A percentile compares a stretch with the other conserved stretches of the same genome.
Evolutionary conservation across 768 basidiomycete genomes (phyloP).

Genomic region (Ephemerocybe angulata): DNA sequence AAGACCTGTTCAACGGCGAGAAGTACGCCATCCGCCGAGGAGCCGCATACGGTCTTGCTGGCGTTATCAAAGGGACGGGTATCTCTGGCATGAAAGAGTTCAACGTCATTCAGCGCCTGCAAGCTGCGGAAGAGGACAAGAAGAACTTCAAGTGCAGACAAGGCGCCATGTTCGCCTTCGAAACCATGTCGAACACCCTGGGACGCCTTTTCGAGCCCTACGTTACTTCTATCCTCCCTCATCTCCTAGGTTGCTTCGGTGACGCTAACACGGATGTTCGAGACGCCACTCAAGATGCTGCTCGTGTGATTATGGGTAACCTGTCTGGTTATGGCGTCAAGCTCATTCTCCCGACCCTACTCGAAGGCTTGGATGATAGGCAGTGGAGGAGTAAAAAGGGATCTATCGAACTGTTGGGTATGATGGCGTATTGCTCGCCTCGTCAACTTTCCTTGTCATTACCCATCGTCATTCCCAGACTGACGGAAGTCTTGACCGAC

Average conservation of each 20-base stretch:
- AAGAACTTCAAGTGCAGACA: slow-evolving; percentile 83
- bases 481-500: slow-evolving; percentile 93
- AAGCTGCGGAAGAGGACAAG: slow-evolving; percentile 82
- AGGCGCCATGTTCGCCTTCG: slow-evolving; percentile 93
- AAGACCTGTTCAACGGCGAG: slow-evolving; percentile 68
- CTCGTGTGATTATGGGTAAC: slow-evolving; percentile 91
- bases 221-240: slow-evolving; percentile 75
- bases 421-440: slow-evolving; percentile 99
- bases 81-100: slow-evolving; percentile 83
- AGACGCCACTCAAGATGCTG: slow-evolving; percentile 89
- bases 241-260: slow-evolving; percentile 82
- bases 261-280: slow-evolving; percentile 85
- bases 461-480: slow-evolving; percentile 93
- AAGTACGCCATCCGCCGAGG: slow-evolving; percentile 97
- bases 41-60: slow-evolving; percentile 94
- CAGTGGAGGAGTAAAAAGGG: slow-evolving; percentile 99
- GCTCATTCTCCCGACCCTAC: slow-evolving; percentile 83
- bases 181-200: slow-evolving; percentile 82
- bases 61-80: slow-evolving; percentile 88
- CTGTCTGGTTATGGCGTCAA: slow-evolving; percentile 96
- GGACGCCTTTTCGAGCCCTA: slow-evolving; percentile 94
- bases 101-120: slow-evolving; percentile 68
- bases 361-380: slow-evolving; percentile 92
- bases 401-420: slow-evolving; percentile 92
- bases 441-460: slow-evolving; percentile 91